Evolutionary conservation across 1,284 basidiomycete genomes (phyloP).

Genomic region (Ceratobasidium sp.): DNA sequence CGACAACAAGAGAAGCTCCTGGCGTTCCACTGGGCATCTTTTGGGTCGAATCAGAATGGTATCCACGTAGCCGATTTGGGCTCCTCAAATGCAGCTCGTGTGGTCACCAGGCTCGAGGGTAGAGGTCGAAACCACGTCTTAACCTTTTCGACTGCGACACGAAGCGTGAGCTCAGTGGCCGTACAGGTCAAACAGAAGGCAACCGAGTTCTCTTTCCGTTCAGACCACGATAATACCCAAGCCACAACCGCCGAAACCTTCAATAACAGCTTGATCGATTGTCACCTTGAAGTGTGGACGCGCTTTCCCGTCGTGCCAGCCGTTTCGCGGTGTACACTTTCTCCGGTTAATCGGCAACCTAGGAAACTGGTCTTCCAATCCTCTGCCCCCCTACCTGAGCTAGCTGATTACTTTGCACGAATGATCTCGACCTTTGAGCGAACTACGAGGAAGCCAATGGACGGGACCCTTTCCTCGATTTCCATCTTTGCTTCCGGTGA

Average conservation of each 20-base stretch:
- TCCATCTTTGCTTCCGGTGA: slow-evolving; percentile 47
- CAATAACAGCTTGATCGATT: slow-evolving; percentile 69
- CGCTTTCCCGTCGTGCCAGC: slow-evolving; percentile 72
- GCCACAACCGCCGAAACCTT: slow-evolving; percentile 45
- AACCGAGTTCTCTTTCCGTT: slow-evolving; percentile 67
- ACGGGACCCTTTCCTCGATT: slow-evolving; percentile 60
- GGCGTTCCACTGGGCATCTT: slow-evolving; percentile 69
- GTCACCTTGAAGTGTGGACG: slow-evolving; percentile 71
- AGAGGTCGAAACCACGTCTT: slow-evolving; percentile 63
- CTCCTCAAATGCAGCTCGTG: slow-evolving; percentile 53
- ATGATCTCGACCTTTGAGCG: slow-evolving; percentile 65
- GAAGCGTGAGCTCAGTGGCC: slow-evolving; percentile 59
- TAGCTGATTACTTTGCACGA: slow-evolving; percentile 62
- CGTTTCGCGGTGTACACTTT: slow-evolving; percentile 61
- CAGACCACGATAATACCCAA: slow-evolving; percentile 27
- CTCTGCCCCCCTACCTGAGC: slow-evolving; percentile 55
- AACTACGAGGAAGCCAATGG: slow-evolving; percentile 66
- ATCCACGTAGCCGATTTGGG: slow-evolving; percentile 47
- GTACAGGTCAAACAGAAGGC: slow-evolving; percentile 67
- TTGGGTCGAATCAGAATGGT: slow-evolving; percentile 65
- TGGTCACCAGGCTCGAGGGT: slow-evolving; percentile 64
- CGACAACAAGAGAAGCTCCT: slow-evolving; percentile 51
- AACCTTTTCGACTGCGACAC: slow-evolving; percentile 56
- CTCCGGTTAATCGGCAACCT: slow-evolving; percentile 55
- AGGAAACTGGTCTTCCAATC: slow-evolving; percentile 64